Conservation (phyloP, 495 filamentous ascomycete genomes). For the Penicillium paxilli region DNA sequence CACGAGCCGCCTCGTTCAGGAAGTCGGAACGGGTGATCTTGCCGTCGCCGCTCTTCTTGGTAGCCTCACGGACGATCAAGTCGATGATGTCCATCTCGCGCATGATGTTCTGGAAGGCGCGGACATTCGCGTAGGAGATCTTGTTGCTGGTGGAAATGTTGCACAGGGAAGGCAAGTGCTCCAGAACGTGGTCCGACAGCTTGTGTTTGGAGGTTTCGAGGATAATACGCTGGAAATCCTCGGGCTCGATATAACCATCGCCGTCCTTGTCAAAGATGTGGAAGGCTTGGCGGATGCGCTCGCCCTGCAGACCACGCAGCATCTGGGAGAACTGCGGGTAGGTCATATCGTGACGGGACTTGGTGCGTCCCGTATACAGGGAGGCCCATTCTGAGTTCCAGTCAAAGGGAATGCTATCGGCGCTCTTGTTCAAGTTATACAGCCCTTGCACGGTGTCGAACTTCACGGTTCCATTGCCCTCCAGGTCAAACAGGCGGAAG, state of each 20-base stretch:
- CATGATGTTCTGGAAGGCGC: conserved; percentile 96
- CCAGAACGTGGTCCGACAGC: conserved; percentile 93
- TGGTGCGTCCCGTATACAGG: conserved; percentile 84
- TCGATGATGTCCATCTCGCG: conserved; percentile 97
- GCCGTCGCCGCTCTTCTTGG: conserved; percentile 78
- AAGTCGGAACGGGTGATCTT: conserved; percentile 95
- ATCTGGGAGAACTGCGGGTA: conserved; percentile 98
- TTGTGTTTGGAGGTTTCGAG: conserved; percentile 92
- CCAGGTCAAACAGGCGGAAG: conserved; percentile 89
- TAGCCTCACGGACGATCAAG: conserved; percentile 82
- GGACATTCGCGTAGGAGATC: conserved; percentile 95
- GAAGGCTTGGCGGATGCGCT: conserved; percentile 94
- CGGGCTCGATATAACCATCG: conserved; percentile 97
- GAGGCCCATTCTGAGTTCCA: conserved; percentile 98
- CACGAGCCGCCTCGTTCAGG: conserved; percentile 85
- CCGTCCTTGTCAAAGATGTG: conserved; percentile 84
- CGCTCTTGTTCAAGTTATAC: conserved; percentile 80
- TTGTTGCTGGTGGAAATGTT: conserved; percentile 91
- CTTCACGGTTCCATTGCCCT: conserved; percentile 78
- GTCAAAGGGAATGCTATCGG: conserved; percentile 84
- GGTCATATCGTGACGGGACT: conserved; percentile 81
- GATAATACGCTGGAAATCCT: conserved; percentile 96
- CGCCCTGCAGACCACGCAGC: conserved; percentile 92
- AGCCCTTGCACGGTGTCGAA: conserved; percentile 80
- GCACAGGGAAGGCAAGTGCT: conserved; percentile 90